Evolutionary conservation across 1,284 basidiomycete genomes (phyloP).

Genomic region (Ustilago loliicola): DNA sequence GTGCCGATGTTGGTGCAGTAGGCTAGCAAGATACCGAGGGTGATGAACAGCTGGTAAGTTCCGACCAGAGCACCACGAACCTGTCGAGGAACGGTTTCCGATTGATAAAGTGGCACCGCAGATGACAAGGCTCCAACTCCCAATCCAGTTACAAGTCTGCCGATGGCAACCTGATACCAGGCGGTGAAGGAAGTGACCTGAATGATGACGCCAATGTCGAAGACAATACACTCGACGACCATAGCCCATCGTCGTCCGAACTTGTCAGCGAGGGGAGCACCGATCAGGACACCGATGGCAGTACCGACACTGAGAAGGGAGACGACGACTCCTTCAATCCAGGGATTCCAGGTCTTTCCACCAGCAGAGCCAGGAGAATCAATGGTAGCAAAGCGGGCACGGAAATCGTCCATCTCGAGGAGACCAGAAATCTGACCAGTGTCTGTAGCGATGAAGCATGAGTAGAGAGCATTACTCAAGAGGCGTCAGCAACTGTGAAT

Average conservation of each 20-base stretch:
- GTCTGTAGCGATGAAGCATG: constrained; percentile 69
- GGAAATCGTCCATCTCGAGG: constrained; percentile 81
- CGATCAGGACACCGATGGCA: constrained; percentile 67
- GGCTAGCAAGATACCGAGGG: constrained; percentile 79
- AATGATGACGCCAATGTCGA: constrained; percentile 80
- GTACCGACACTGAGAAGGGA: constrained; percentile 74
- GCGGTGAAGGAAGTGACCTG: constrained; percentile 68
- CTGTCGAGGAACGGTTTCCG: constrained; percentile 81
- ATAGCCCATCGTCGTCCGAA: constrained; percentile 81
- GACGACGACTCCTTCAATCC: constrained; percentile 76
- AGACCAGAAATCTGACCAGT: constrained; percentile 85
- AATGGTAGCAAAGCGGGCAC: constrained; percentile 75
- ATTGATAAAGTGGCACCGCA: constrained; percentile 82
- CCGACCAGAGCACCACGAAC: constrained; percentile 81
- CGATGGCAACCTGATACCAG: constrained; percentile 74
- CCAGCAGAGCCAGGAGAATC: constrained; percentile 16
- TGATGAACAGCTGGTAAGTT: constrained; percentile 75
- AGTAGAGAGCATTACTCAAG: background rate
- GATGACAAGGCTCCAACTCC: constrained; percentile 74
- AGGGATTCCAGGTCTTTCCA: constrained; percentile 58
- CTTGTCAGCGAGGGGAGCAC: constrained; percentile 74
- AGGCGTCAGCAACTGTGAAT: background rate
- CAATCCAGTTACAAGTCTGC: constrained; percentile 77
- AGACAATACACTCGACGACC: constrained; percentile 78
- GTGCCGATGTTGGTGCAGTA: constrained; percentile 73